These are phyloP conservation scores for Cryptococcus floricola DNA, from an alignment of 1,284 basidiomycete genomes.

Conservation along the genomic window DNA sequence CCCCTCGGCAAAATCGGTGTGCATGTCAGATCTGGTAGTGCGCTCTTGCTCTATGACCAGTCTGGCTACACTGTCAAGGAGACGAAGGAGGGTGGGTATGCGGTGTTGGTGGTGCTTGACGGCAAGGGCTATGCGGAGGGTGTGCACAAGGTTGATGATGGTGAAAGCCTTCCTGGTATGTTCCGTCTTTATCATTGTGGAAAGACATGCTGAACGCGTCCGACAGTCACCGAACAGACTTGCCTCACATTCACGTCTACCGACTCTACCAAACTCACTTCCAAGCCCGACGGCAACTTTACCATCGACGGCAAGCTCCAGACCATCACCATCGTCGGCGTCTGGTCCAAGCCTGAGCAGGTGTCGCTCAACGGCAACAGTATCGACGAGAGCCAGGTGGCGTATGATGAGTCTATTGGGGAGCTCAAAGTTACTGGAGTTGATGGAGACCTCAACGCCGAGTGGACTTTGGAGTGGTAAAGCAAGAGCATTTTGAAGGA, in stretches of 20 bases:
- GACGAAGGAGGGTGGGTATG: conserved; percentile 57
- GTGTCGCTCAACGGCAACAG: conserved; percentile 12
- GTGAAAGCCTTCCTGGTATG: conserved; percentile 30
- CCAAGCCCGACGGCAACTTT: conserved; percentile 10
- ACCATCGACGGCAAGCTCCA: conserved; percentile 9
- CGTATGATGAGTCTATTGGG: conserved; percentile 9
- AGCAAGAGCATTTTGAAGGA: not conserved
- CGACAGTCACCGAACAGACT: conserved; percentile 15
- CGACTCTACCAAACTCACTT: conserved; percentile 1
- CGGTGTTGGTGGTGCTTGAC: conserved; percentile 58
- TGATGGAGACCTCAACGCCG: conserved; percentile 10
- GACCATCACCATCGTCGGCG: conserved; percentile 16
- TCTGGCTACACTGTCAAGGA: conserved; percentile 61
- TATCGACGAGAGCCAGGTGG: conserved; percentile 1
- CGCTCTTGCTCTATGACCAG: conserved; percentile 57
- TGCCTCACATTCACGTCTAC: conserved; percentile 14
- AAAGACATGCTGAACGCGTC: not conserved
- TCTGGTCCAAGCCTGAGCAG: conserved; percentile 7
- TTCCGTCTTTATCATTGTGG: not conserved
- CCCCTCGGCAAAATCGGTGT: conserved; percentile 66
- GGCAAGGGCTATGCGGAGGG: conserved; percentile 55
- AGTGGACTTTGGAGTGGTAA: conserved; percentile 9
- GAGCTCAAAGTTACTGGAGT: conserved; percentile 11
- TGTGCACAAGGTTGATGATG: conserved; percentile 63
- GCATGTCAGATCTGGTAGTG: conserved; percentile 60